A percentile compares a stretch with the other conserved stretches of the same genome.
Conservation (phyloP, 2,329 filamentous ascomycete species). For the Colletotrichum spinosum region DNA sequence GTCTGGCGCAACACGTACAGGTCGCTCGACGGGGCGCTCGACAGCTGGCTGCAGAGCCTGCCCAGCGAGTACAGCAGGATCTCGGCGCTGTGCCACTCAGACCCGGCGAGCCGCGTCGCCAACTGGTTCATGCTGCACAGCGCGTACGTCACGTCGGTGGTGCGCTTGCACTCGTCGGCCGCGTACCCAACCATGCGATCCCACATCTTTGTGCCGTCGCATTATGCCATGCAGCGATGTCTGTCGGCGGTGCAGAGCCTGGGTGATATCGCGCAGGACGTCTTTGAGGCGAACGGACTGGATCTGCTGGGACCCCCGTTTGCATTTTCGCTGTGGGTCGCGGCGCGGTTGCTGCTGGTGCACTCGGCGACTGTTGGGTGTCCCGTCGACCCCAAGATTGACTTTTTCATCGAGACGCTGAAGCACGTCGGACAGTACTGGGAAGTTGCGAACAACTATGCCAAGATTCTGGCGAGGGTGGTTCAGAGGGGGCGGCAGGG, state of each 20-base stretch:
- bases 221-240: conserved; percentile 59
- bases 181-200: conserved; percentile 55
- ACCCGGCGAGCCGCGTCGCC: conserved; percentile 57
- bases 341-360: conserved; percentile 53
- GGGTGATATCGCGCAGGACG: conserved; percentile 56
- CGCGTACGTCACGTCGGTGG: conserved; percentile 57
- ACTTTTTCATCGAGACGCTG: conserved; percentile 57
- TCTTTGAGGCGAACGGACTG: conserved; percentile 55
- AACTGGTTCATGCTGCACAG: conserved; percentile 61
- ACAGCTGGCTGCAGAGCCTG: conserved; percentile 55
- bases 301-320: conserved; percentile 57
- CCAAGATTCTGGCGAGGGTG: conserved; percentile 53
- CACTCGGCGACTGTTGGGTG: conserved; percentile 54
- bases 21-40: conserved; percentile 51
- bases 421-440: conserved; percentile 55
- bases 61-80: conserved; percentile 59
- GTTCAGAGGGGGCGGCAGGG: conserved; percentile 51
- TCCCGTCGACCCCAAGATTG: conserved; percentile 52
- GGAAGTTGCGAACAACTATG: conserved; percentile 57
- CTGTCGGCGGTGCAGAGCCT: conserved; percentile 57
- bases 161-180: conserved; percentile 56
- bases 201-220: conserved; percentile 55
- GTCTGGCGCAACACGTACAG: conserved; percentile 56
- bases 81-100: conserved; percentile 57
- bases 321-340: conserved; percentile 58